These are phyloP conservation scores for Boletus rufocinnamomeus DNA, from an alignment of 768 basidiomycete species.

Conservation along the genomic window DNA sequence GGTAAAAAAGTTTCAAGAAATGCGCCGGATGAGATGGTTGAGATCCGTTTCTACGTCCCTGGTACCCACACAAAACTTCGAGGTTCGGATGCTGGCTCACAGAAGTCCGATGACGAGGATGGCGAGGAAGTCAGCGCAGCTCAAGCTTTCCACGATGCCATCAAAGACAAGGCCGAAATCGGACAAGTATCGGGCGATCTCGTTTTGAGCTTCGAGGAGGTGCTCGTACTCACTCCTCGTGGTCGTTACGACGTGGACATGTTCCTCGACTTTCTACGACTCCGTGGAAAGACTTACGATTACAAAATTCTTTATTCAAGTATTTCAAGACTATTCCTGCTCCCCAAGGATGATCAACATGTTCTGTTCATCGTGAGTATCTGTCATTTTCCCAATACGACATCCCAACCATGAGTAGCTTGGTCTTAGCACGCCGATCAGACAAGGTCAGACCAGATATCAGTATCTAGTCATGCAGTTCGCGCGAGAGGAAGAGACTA, in stretches of 20 bases:
- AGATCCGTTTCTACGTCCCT: constrained; percentile 96
- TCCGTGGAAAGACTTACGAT: constrained; percentile 99
- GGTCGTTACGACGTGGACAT: constrained; percentile 98
- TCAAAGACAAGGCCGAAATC: constrained; percentile 96
- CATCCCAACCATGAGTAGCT: constrained; percentile 51
- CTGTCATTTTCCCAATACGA: neutral
- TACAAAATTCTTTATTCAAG: constrained; percentile 94
- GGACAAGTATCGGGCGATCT: constrained; percentile 89
- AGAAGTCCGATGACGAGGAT: constrained; percentile 66
- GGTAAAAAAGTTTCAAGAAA: constrained; percentile 45
- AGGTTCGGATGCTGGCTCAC: constrained; percentile 72
- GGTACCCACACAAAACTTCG: constrained; percentile 65
- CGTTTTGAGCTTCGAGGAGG: constrained; percentile 93
- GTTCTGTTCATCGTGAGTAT: constrained; percentile 86
- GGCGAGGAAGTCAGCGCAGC: constrained; percentile 87
- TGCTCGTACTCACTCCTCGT: constrained; percentile 92
- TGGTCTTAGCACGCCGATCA: constrained; percentile 88
- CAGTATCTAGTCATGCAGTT: constrained; percentile 99
- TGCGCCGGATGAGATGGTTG: constrained; percentile 82
- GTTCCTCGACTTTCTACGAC: constrained; percentile 90
- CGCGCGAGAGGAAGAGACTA: constrained; percentile 94
- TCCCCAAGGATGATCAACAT: constrained; percentile 96
- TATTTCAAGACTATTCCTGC: constrained; percentile 85
- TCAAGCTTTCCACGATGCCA: constrained; percentile 92
- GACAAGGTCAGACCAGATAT: constrained; percentile 97